Percentiles rank a stretch among this genome's conserved stretches.
Evolutionary conservation across 306 rosid species (phyloP).

Genomic region (Psophocarpus tetragonolobus): DNA sequence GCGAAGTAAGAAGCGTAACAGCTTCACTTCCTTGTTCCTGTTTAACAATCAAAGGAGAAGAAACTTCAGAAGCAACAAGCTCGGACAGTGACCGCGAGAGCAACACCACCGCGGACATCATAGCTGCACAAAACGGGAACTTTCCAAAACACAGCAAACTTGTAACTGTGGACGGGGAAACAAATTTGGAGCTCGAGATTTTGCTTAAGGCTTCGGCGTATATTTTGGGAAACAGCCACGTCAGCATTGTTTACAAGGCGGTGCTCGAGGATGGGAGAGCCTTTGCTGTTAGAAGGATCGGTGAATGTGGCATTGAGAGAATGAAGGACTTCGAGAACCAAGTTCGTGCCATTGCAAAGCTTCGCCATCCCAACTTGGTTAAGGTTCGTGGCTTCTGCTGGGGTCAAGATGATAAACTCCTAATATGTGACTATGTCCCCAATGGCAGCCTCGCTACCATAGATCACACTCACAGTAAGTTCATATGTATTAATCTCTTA

Average conservation of each 20-base stretch:
- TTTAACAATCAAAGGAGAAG: conserved; percentile 60
- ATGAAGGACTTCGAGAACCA: conserved; percentile 78
- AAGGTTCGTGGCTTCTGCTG: conserved; percentile 74
- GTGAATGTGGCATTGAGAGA: conserved; percentile 58
- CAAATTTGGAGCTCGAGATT: conserved; percentile 70
- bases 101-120: neutral
- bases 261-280: conserved; percentile 76
- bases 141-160: conserved; percentile 48
- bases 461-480: conserved; percentile 61
- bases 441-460: conserved; percentile 67
- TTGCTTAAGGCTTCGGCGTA: conserved; percentile 84
- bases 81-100: conserved; percentile 70
- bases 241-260: conserved; percentile 85
- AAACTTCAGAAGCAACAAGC: conserved; percentile 71
- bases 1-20: conserved; percentile 2
- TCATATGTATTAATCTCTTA: neutral
- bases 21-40: conserved; percentile 55
- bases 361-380: conserved; percentile 78
- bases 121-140: neutral
- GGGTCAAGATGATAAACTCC: conserved; percentile 85
- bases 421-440: conserved; percentile 68
- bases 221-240: conserved; percentile 62
- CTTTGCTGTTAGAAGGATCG: conserved; percentile 83
- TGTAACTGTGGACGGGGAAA: conserved; percentile 66
- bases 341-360: conserved; percentile 62